These are phyloP conservation scores for Eucalyptus caleyi DNA, from an alignment of 345 rosid species.

Conservation along the genomic window DNA sequence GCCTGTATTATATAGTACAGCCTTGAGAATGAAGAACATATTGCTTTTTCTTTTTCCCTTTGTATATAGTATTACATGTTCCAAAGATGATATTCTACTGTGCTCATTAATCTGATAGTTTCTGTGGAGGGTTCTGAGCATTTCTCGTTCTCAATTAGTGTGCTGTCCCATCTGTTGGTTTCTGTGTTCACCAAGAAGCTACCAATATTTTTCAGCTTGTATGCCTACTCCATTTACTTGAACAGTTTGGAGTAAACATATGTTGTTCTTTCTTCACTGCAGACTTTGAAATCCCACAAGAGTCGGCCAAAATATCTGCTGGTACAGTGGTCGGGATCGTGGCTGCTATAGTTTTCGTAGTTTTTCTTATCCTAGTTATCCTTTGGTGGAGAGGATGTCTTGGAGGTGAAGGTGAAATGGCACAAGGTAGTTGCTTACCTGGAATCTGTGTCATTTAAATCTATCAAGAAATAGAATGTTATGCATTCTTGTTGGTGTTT, in stretches of 20 bases:
- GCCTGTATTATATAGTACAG: neutral
- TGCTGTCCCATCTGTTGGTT: neutral
- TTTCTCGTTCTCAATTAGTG: neutral
- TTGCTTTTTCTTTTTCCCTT: neutral
- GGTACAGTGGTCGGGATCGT: neutral
- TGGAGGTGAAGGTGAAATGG: neutral
- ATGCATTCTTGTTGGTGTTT: too few relatives aligned
- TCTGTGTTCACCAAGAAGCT: neutral
- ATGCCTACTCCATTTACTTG: neutral
- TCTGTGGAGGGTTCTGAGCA: neutral
- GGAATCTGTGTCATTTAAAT: neutral
- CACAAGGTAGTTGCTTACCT: neutral
- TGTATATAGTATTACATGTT: neutral
- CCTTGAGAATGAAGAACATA: neutral
- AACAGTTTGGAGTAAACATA: neutral
- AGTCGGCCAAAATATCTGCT: neutral
- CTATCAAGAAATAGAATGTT: neutral
- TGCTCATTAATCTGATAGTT: neutral
- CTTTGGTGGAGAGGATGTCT: conserved; percentile 2
- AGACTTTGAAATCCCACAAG: neutral
- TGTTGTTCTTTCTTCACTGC: neutral
- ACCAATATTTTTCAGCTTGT: too few relatives aligned
- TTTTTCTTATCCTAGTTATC: neutral
- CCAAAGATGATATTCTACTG: neutral
- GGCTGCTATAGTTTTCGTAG: neutral